Conservation (phyloP, 1,284 basidiomycete species). For the Apiotrichum akiyoshidainum region DNA sequence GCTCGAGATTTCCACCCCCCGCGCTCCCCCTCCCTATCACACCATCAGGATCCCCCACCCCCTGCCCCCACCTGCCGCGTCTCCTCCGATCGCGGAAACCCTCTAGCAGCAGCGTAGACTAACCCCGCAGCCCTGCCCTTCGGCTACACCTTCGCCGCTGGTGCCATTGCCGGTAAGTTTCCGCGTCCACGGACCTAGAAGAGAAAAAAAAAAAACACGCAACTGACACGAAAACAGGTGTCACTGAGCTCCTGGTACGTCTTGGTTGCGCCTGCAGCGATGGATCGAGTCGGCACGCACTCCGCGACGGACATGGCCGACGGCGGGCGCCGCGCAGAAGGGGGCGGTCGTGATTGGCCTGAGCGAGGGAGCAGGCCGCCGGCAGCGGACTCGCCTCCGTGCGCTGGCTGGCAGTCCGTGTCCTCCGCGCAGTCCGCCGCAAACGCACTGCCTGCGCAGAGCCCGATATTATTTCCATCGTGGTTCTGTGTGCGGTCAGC, state of each 20-base stretch:
- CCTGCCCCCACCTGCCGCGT: not conserved
- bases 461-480: too few species aligned
- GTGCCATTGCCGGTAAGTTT: slow-evolving; percentile 72
- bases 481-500: too few species aligned
- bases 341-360: too few species aligned
- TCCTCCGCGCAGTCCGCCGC: too few species aligned
- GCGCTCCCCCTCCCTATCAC: too few species aligned
- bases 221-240: slow-evolving; percentile 37
- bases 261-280: not conserved
- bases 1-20: too few species aligned
- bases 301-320: not conserved
- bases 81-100: not conserved
- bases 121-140: slow-evolving; percentile 60
- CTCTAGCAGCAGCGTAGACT: not conserved
- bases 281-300: not conserved
- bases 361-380: too few species aligned
- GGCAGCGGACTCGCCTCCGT: too few species aligned
- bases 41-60: not conserved
- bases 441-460: too few species aligned
- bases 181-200: too few species aligned
- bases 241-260: slow-evolving; percentile 81
- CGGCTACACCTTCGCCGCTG: slow-evolving; percentile 80
- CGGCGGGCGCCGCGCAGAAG: not conserved
- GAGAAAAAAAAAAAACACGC: not conserved
- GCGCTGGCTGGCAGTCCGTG: too few species aligned